These are phyloP conservation scores for Macroventuria anomochaeta DNA, from an alignment of 2,329 filamentous ascomycete species.

Conservation along the genomic window DNA sequence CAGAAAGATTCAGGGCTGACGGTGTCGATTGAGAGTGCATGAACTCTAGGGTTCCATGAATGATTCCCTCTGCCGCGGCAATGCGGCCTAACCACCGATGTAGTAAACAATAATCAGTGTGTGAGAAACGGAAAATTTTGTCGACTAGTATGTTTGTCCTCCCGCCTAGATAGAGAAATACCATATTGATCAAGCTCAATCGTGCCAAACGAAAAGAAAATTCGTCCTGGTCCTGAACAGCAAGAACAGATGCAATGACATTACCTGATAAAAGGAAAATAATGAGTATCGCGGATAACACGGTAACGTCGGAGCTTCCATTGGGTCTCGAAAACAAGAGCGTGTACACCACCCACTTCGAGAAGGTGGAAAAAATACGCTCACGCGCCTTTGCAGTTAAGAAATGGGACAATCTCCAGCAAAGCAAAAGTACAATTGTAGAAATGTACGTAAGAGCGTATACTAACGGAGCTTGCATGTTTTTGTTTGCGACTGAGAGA, in stretches of 20 bases:
- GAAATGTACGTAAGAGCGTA: neutral
- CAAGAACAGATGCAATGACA: neutral
- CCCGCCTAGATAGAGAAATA: neutral
- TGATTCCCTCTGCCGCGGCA: neutral
- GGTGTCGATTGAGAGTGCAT: neutral
- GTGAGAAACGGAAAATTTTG: neutral
- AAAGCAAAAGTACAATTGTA: neutral
- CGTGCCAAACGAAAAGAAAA: neutral
- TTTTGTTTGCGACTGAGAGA: too few species aligned
- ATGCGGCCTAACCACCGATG: slow-evolving; percentile 17
- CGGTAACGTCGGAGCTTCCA: neutral
- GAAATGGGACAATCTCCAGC: neutral
- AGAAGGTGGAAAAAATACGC: neutral
- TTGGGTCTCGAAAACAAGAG: neutral
- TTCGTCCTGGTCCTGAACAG: neutral
- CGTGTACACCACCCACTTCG: neutral
- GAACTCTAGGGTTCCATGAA: slow-evolving; percentile 8
- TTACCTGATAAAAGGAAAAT: neutral
- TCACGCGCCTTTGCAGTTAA: neutral
- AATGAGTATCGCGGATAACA: neutral
- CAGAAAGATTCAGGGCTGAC: neutral
- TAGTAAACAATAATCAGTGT: neutral
- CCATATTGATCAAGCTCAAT: neutral
- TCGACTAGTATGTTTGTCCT: neutral
- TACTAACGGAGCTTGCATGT: neutral